A percentile compares a stretch with the other conserved stretches of the same genome.
These are phyloP conservation scores for Chaetomiaceae sp. DNA, from an alignment of 2,329 filamentous ascomycete genomes.

Conservation along the genomic window DNA sequence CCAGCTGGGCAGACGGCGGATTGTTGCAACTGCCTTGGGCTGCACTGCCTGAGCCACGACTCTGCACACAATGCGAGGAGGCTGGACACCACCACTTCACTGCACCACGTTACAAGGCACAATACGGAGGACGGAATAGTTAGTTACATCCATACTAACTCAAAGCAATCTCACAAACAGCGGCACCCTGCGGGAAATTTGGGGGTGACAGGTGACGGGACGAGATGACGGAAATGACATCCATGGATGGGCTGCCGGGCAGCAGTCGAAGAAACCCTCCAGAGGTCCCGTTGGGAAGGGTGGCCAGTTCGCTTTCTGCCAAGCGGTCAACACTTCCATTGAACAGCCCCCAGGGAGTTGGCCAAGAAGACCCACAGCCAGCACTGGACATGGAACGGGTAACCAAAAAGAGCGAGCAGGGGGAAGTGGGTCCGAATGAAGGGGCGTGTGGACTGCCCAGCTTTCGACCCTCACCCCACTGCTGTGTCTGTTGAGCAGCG, in stretches of 20 bases:
- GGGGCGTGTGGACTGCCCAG: constrained; percentile 1
- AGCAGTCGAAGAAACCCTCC: too few species aligned
- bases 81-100: too few species aligned
- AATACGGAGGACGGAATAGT: too few species aligned
- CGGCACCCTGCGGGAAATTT: constrained; percentile 13
- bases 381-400: background rate
- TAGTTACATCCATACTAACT: too few species aligned
- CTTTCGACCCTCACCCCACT: background rate
- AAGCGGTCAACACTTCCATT: constrained; percentile 9
- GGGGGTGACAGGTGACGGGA: constrained; percentile 14
- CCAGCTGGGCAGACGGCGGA: too few species aligned
- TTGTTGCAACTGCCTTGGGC: too few species aligned
- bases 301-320: constrained; percentile 20
- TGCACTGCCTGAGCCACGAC: too few species aligned
- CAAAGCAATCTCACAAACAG: constrained; percentile 12
- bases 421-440: background rate
- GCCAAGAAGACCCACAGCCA: constrained; percentile 12
- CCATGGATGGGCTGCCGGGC: constrained; percentile 12
- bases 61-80: too few species aligned
- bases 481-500: background rate
- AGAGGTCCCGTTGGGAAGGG: too few species aligned
- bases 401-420: constrained; percentile 9
- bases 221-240: constrained; percentile 25
- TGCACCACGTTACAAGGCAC: too few species aligned
- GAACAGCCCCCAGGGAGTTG: background rate